Base-by-base conservation (phyloP, 306 rosid species). In the Fagus sylvatica region DNA sequence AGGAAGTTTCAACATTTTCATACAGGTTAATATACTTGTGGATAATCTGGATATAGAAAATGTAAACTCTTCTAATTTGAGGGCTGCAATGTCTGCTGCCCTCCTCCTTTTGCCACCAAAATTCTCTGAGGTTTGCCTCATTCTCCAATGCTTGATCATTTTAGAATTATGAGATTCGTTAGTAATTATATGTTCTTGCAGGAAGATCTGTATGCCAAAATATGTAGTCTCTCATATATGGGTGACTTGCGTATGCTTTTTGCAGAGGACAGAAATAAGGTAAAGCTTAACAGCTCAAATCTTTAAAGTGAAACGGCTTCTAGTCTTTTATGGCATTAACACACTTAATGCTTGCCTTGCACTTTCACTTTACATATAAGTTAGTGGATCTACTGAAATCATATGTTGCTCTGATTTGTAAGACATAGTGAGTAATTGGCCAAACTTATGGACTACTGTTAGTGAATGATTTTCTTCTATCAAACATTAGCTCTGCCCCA, bases 261-360 rank as follows among this genome's bases (percentile, higher is more conserved):
- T 92, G 97, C 97, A 0, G 98, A 95, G 90, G 98, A 95, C 82
- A 91, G 85, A 87, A 74, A 88, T 79, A 92, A 95, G 98, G 98
- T 92, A 86, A 36, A 69, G 56, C 75, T 83, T 30, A 69, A 71
- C 71, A 78, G 62, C 79, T 68, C 48, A 30, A 56, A 49, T 57
- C 75, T n/a, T 74, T 57, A 49, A 68, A 62, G 57, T 77, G 72
- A 71, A 73, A 43, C 51, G 43, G 2, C 30, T 39, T 80, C 49
- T 37, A 62, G 69, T 60, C 78, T 65, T 76, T 51, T 42, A 37
- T 41, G 42, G 56, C 30, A 71, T 33, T 69, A 70, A 28, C 53
- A 77, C 65, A 64, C 41, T 62, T 62, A 10, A 40, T 66, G 65
- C 72, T 59, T 53, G 66, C 76, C 62, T 55, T 54, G 15, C 71